Percentiles rank a stretch among this genome's conserved stretches.
These are phyloP conservation scores for Vitis rotundifolia DNA, from an alignment of 164 flowering plant species.

Conservation along the genomic window DNA sequence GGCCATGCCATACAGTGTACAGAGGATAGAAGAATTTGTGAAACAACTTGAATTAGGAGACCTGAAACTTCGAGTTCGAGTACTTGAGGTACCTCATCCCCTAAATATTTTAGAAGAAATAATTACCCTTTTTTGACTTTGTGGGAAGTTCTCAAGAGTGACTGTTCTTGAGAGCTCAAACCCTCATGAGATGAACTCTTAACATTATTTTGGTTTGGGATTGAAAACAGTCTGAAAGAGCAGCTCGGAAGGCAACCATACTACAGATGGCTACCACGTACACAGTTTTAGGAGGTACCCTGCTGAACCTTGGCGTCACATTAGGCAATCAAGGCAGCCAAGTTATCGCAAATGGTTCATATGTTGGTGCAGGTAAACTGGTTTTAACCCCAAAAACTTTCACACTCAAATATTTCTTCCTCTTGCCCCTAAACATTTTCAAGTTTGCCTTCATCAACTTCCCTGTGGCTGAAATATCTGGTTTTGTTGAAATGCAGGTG, in stretches of 20 bases:
- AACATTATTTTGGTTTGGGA: neutral
- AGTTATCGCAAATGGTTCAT: constrained; percentile 68
- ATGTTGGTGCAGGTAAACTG: constrained; percentile 70
- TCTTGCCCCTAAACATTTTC: neutral
- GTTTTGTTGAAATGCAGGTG: constrained; percentile 46
- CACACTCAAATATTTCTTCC: too few relatives aligned
- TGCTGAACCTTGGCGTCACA: constrained; percentile 74
- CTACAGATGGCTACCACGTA: constrained; percentile 94
- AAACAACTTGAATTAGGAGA: constrained; percentile 90
- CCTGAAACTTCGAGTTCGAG: constrained; percentile 87
- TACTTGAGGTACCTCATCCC: constrained; percentile 66
- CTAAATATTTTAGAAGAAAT: too few relatives aligned
- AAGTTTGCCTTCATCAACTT: neutral
- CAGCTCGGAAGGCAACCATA: constrained; percentile 77
- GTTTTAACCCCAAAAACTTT: neutral
- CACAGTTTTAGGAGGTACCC: constrained; percentile 77
- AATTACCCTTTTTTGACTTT: too few relatives aligned
- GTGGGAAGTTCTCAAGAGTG: too few relatives aligned
- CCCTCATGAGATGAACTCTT: too few relatives aligned
- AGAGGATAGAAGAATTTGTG: constrained; percentile 83
- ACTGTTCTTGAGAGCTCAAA: too few relatives aligned
- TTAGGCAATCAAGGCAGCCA: constrained; percentile 64
- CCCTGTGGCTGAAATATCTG: neutral
- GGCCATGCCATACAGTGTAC: constrained; percentile 92
- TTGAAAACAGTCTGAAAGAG: constrained; percentile 75